Conservation (phyloP, 306 rosid genomes). For the Carpinus viminea region DNA sequence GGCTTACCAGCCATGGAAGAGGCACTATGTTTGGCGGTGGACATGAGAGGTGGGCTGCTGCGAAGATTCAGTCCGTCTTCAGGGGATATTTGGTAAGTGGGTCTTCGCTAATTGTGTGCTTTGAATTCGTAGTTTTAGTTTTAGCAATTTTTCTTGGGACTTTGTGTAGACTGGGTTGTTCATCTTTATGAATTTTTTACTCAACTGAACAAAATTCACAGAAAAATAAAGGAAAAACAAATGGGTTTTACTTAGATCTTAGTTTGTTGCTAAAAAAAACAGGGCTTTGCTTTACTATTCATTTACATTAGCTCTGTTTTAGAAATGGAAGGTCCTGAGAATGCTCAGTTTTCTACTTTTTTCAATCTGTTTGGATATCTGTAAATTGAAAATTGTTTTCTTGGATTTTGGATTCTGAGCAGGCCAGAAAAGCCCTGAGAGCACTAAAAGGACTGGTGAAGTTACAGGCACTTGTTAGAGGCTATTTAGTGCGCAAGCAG, state of each 20-base stretch:
- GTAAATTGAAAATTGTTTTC: conserved; percentile 9
- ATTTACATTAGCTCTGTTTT: not conserved
- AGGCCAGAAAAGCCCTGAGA: conserved; percentile 89
- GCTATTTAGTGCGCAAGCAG: conserved; percentile 79
- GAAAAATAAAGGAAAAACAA: not conserved
- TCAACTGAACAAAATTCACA: not conserved
- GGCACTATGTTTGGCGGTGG: conserved; percentile 70
- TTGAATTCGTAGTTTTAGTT: conserved; percentile 2
- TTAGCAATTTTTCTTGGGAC: not conserved
- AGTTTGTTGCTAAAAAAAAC: not conserved
- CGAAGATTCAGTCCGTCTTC: conserved; percentile 70
- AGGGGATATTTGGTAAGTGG: conserved; percentile 71
- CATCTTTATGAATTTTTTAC: not conserved
- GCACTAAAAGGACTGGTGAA: conserved; percentile 92
- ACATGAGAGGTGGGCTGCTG: conserved; percentile 67
- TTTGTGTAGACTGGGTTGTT: not conserved
- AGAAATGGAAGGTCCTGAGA: conserved; percentile 4
- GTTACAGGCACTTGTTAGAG: conserved; percentile 85
- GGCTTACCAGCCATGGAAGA: conserved; percentile 78
- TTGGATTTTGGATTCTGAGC: conserved; percentile 8
- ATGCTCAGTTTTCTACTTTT: conserved; percentile 7
- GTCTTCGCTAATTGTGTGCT: not conserved
- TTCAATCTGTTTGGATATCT: not conserved
- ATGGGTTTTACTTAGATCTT: not conserved
- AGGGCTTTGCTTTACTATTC: not conserved